A percentile compares a stretch with the other conserved stretches of the same genome.
phyloP scores from a whole-genome alignment of 2,329 filamentous ascomycete species.

The Diplodia corticola region DNA sequence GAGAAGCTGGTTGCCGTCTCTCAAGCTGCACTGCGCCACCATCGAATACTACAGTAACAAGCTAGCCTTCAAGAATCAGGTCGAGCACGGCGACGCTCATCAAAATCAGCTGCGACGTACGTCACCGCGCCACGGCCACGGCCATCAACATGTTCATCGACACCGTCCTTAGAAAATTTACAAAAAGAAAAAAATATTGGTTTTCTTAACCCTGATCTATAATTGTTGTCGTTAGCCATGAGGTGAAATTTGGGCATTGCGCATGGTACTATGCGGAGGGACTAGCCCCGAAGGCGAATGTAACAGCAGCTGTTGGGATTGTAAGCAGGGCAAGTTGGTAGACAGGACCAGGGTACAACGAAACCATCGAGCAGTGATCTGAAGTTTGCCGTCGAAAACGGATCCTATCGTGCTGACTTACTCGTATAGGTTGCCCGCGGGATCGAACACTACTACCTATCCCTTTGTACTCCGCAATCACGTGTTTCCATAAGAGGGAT shows the following conservation, averaged over 20 bases:
- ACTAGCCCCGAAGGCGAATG: not conserved
- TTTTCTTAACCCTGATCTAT: not conserved
- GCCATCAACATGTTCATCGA: too few species aligned
- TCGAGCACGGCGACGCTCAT: too few species aligned
- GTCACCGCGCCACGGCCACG: too few species aligned
- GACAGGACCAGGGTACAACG: not conserved
- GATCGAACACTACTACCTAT: not conserved
- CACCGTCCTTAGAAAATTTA: not conserved
- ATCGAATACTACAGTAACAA: too few species aligned
- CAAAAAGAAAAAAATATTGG: not conserved
- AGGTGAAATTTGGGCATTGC: not conserved
- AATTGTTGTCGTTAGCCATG: not conserved
- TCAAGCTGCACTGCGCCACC: too few species aligned
- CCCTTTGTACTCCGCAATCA: not conserved
- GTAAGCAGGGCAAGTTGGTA: not conserved
- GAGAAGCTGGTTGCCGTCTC: not conserved
- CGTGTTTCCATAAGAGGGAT: not conserved
- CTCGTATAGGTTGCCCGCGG: too few species aligned
- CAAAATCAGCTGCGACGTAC: too few species aligned
- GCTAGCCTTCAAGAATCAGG: too few species aligned
- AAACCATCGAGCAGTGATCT: not conserved
- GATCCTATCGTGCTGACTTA: too few species aligned
- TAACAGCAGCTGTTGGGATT: not conserved
- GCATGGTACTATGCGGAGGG: not conserved
- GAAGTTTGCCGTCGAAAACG: too few species aligned